Evolutionary conservation across 495 filamentous ascomycete species (phyloP), one percentile per base, ranked within the genome.

Genomic region (Cenococcum geophilum): DNA sequence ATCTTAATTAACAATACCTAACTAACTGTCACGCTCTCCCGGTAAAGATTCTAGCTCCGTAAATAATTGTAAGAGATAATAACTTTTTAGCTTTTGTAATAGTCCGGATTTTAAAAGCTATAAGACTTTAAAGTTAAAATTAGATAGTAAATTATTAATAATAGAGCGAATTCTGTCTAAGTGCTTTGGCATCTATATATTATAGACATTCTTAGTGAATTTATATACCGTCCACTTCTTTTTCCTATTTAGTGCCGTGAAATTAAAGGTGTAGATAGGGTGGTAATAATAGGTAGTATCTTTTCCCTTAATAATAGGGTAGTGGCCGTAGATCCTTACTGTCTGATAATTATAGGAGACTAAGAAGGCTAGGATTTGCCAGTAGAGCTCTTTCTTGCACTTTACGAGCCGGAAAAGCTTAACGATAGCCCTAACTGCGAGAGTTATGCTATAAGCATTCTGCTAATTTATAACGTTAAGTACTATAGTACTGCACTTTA

Each of bases 361-460:
- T 1, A 75, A 80, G 72, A 80, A 81, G 37, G 70, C 69, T 36
- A 77, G 65, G 34, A 77, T 74, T 62, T 76, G 58, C 49, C 67
- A 68, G 60, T 79, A 20, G 42, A 78, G 58, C 67, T 78, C 73
- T 23, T 68, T 52, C 62, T 75, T 59, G 35, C 72, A 73, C 23
- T 68, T 62, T 1, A 75, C 70, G 9, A 60, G 57, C 35, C 61
- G 49, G 63, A 70, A 63, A 48, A 79, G 72, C 55, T 77, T 69
- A 18, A 74, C 66, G 22, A 77, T 49, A 45, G 43, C 73, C 25
- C 67, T 61, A 23, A 71, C 57, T 11, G 68, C 69, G 66, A 75
- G 52, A 12, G 65, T 70, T 60, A 69, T 70, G 62, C 67, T 74
- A 56, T 77, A 72, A 34, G 68, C 66, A 58, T 75, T 76, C 62